Percentiles rank a stretch among this genome's conserved stretches.
Evolutionary conservation across 805 yeast genomes (phyloP).

Genomic region (Blastobotrys chiropterorum): DNA sequence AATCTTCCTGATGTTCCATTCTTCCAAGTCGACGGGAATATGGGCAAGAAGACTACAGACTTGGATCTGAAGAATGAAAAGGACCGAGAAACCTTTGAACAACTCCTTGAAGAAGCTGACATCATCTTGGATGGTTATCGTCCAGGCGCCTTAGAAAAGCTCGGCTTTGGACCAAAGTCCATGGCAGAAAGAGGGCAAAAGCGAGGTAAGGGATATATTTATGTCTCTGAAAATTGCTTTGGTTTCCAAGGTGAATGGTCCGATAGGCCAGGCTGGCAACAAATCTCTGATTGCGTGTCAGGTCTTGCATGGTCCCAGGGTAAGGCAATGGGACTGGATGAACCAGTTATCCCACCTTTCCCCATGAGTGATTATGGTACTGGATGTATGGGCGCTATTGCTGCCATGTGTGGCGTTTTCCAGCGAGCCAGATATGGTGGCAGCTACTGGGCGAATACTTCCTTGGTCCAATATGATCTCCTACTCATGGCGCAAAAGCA

Average conservation of each 20-base stretch:
- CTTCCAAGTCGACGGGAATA: constrained; percentile 33
- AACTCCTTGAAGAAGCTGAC: constrained; percentile 31
- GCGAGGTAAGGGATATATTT: constrained; percentile 31
- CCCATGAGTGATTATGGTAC: constrained; percentile 36
- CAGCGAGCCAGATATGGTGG: constrained; percentile 30
- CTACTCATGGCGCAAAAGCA: constrained; percentile 27
- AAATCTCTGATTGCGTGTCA: constrained; percentile 33
- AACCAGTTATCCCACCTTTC: constrained; percentile 34
- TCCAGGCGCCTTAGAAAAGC: constrained; percentile 27
- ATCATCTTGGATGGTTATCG: constrained; percentile 33
- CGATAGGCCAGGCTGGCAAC: constrained; percentile 35
- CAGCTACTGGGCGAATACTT: constrained; percentile 29
- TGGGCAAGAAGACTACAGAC: constrained; percentile 32
- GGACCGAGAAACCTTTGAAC: constrained; percentile 28
- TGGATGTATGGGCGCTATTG: constrained; percentile 32
- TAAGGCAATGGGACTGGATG: constrained; percentile 23
- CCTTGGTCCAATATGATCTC: constrained; percentile 31
- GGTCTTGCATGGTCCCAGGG: constrained; percentile 35
- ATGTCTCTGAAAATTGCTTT: constrained; percentile 32
- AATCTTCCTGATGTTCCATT: constrained; percentile 32
- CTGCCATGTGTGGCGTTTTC: constrained; percentile 28
- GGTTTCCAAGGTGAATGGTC: constrained; percentile 32
- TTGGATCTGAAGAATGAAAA: constrained; percentile 28
- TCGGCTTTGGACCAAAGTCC: constrained; percentile 31
- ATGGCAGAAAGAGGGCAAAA: constrained; percentile 26